phyloP scores from a whole-genome alignment of 129 eudicot genomes.

The Deinandra increscens region DNA sequence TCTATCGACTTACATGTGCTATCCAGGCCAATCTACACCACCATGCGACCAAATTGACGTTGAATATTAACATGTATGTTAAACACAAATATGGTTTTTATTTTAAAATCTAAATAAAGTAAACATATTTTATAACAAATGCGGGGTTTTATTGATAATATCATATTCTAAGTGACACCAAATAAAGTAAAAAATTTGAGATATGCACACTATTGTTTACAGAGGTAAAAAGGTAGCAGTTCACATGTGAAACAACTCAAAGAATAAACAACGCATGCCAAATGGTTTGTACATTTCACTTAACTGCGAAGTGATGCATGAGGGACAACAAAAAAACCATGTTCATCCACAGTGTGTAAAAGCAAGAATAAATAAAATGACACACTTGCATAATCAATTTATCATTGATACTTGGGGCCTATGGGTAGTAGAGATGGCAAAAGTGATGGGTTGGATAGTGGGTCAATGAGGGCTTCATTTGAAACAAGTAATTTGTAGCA shows the following conservation, averaged over 20 bases:
- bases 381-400: background rate
- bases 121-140: background rate
- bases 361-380: constrained; percentile 6
- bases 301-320: constrained; percentile 81
- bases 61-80: background rate
- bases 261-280: constrained; percentile 1
- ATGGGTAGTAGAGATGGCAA: background rate
- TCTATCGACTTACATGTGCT: background rate
- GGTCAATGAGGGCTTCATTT: background rate
- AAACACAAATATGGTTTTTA: no score
- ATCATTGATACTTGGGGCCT: background rate
- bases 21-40: constrained; percentile 6
- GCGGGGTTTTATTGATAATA: background rate
- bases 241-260: background rate
- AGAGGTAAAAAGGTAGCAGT: constrained; percentile 1
- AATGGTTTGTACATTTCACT: constrained; percentile 16
- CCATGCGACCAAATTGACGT: background rate
- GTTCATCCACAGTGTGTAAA: constrained; percentile 81
- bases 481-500: background rate
- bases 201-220: constrained; percentile 42
- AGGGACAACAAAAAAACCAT: constrained; percentile 88
- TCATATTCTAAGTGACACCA: constrained; percentile 1
- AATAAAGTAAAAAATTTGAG: constrained; percentile 18
- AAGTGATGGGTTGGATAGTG: background rate
- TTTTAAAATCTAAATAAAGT: no score